Evolutionary conservation across 805 yeast genomes (phyloP).

Genomic region (Suhomyces prunicola): DNA sequence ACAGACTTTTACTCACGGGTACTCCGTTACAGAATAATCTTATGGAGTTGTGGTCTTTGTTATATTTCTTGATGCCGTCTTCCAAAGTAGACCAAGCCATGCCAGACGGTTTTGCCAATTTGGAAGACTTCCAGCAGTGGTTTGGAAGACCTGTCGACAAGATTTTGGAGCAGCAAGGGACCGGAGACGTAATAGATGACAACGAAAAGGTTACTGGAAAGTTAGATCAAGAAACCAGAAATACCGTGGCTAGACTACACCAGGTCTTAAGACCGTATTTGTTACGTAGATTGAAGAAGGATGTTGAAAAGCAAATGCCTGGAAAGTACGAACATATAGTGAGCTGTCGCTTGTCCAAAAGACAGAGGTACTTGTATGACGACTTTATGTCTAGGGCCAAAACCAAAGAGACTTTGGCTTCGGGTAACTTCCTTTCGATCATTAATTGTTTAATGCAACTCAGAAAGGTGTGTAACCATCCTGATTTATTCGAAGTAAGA

Average conservation of each 20-base stretch:
- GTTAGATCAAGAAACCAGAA: constrained; percentile 73
- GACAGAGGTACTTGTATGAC: constrained; percentile 89
- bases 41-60: constrained; percentile 92
- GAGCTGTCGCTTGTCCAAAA: constrained; percentile 84
- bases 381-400: constrained; percentile 97
- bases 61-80: constrained; percentile 95
- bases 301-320: constrained; percentile 99
- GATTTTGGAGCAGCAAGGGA: constrained; percentile 65
- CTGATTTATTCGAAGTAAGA: constrained; percentile 92
- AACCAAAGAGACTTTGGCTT: constrained; percentile 87
- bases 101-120: constrained; percentile 95
- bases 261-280: constrained; percentile 92
- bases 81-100: constrained; percentile 65
- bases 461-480: constrained; percentile 96
- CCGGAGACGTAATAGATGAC: constrained; percentile 42
- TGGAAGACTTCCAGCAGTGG: constrained; percentile 97
- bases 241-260: constrained; percentile 84
- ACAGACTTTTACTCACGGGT: constrained; percentile 87
- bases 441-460: constrained; percentile 97
- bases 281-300: constrained; percentile 86
- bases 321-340: constrained; percentile 94
- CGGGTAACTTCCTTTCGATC: constrained; percentile 92
- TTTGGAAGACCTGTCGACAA: constrained; percentile 96
- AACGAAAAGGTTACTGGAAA: constrained; percentile 32
- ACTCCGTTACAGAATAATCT: constrained; percentile 95